Percentiles rank a stretch among this genome's conserved stretches.
Conservation (phyloP, 225 moss, liverwort and hornwort genomes). For the Pseudoscleropodium purum region DNA sequence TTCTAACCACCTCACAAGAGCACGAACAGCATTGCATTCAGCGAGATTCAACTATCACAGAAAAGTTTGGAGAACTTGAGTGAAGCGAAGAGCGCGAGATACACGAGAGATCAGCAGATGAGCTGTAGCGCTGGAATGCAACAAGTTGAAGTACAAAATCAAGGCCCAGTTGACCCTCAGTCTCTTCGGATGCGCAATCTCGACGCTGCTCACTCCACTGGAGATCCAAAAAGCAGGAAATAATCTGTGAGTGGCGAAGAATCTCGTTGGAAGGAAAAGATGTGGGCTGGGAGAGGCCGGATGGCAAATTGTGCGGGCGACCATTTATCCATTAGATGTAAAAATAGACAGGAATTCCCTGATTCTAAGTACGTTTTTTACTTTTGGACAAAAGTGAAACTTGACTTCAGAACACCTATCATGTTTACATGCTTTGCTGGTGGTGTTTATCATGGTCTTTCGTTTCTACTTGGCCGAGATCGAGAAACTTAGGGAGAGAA, state of each 20-base stretch:
- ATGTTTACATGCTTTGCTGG: no score
- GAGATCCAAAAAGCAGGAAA: not conserved
- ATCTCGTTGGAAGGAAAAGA: not conserved
- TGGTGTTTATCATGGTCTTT: no score
- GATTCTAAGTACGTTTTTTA: not conserved
- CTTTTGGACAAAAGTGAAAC: not conserved
- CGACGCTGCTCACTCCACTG: conserved; percentile 11
- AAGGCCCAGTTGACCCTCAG: not conserved
- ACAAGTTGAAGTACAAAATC: not conserved
- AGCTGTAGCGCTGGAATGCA: not conserved
- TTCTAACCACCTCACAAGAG: not conserved
- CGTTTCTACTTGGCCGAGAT: not conserved
- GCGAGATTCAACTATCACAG: not conserved
- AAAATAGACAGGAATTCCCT: not conserved
- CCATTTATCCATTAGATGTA: not conserved
- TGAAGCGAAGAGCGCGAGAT: not conserved
- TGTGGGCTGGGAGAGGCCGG: not conserved
- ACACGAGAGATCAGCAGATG: not conserved
- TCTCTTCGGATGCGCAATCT: not conserved
- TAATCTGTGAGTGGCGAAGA: not conserved
- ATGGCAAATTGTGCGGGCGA: not conserved
- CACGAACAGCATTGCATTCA: not conserved
- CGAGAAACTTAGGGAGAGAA: no score
- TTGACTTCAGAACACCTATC: not conserved
- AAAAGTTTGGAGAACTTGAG: not conserved